These are phyloP conservation scores for Harringtonia aguacate DNA, from an alignment of 2,329 filamentous ascomycete genomes.

Conservation along the genomic window DNA sequence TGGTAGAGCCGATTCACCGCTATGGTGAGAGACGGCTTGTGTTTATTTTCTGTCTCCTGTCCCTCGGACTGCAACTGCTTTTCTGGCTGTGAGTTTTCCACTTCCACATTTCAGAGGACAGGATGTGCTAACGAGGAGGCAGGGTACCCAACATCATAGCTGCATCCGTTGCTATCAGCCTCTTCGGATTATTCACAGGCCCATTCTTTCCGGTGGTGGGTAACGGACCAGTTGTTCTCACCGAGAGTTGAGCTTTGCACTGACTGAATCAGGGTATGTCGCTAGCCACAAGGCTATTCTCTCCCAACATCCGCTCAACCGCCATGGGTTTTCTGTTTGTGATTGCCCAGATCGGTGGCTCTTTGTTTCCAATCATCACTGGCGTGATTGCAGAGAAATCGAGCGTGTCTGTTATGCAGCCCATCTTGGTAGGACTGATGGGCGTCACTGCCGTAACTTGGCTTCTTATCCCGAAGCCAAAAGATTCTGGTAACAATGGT, in stretches of 20 bases:
- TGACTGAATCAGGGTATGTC: constrained; percentile 33
- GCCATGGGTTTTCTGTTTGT: constrained; percentile 42
- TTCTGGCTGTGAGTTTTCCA: too few species aligned
- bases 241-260: background rate
- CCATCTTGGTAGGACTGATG: constrained; percentile 26
- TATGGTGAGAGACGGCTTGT: constrained; percentile 49
- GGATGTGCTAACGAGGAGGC: background rate
- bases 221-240: background rate
- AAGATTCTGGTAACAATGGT: too few species aligned
- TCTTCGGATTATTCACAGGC: constrained; percentile 47
- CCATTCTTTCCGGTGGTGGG: constrained; percentile 46
- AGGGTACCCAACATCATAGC: constrained; percentile 33
- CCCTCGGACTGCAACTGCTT: constrained; percentile 39
- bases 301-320: constrained; percentile 22
- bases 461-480: constrained; percentile 30
- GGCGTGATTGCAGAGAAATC: constrained; percentile 34
- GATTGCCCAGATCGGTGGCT: constrained; percentile 43
- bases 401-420: constrained; percentile 25
- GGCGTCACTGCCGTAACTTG: constrained; percentile 34
- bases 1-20: constrained; percentile 48
- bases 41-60: constrained; percentile 38
- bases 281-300: constrained; percentile 40
- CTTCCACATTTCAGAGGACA: background rate
- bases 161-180: constrained; percentile 40
- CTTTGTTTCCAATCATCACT: constrained; percentile 43